These are phyloP conservation scores for Aquilaria malaccensis DNA, from an alignment of 345 rosid genomes.

Conservation along the genomic window DNA sequence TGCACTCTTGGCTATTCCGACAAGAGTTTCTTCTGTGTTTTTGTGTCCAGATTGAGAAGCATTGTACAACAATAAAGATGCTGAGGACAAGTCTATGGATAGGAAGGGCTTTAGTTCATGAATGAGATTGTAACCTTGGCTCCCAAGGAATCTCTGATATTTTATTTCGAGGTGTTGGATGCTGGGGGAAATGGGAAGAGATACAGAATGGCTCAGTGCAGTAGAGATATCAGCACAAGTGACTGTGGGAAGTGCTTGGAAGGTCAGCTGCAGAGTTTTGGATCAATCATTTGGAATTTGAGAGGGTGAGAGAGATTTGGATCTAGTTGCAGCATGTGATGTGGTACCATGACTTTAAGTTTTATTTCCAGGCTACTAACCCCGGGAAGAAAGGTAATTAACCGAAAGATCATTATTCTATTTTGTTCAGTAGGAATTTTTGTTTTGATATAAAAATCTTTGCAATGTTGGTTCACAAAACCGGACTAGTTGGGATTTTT, in stretches of 20 bases:
- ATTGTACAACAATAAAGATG: constrained; percentile 12
- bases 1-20: constrained; percentile 30
- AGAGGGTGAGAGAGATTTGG: constrained; percentile 44
- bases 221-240: constrained; percentile 23
- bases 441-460: too few relatives aligned
- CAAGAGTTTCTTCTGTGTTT: constrained; percentile 20
- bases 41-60: constrained; percentile 27
- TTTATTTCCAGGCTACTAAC: constrained; percentile 27
- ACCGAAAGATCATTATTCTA: too few relatives aligned
- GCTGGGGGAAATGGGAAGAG: constrained; percentile 30
- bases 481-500: too few relatives aligned
- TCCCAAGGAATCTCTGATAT: constrained; percentile 22
- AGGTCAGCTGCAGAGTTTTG: constrained; percentile 18
- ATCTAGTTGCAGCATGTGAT: constrained; percentile 32
- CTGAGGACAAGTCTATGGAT: constrained; percentile 30
- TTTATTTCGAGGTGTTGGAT: constrained; percentile 20
- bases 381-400: constrained; percentile 4
- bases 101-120: constrained; percentile 23
- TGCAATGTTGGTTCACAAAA: too few relatives aligned
- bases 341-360: constrained; percentile 33
- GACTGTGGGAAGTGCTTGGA: constrained; percentile 33
- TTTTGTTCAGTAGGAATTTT: too few relatives aligned
- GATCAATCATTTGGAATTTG: constrained; percentile 28
- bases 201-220: constrained; percentile 45
- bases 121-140: constrained; percentile 20